These are phyloP conservation scores for Urtica urens DNA, from an alignment of 306 rosid species.

Conservation along the genomic window DNA sequence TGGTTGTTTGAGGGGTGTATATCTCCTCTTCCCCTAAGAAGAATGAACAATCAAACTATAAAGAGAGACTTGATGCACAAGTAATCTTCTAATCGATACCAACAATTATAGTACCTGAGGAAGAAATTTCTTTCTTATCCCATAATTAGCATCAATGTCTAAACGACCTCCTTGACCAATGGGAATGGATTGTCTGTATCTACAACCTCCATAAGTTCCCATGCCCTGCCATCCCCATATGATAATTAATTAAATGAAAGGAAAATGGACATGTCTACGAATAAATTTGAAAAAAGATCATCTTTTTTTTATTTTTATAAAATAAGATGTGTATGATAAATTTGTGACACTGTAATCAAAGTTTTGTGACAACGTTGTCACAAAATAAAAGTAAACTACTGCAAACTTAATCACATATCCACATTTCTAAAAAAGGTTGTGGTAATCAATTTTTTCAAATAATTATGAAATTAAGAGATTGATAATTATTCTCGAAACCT, in stretches of 20 bases:
- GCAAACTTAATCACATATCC: too few relatives aligned
- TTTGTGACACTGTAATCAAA: too few relatives aligned
- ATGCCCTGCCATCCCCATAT: too few relatives aligned
- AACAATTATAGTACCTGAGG: constrained; percentile 52
- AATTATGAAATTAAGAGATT: too few relatives aligned
- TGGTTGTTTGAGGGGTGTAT: constrained; percentile 52
- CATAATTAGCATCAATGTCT: constrained; percentile 58
- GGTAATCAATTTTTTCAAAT: too few relatives aligned
- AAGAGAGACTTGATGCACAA: too few relatives aligned
- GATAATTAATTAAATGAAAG: too few relatives aligned
- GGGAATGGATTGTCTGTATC: constrained; percentile 85
- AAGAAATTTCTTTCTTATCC: constrained; percentile 77
- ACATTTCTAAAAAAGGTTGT: too few relatives aligned
- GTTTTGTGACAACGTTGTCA: too few relatives aligned
- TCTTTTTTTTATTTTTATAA: not conserved
- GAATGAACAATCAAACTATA: constrained; percentile 10
- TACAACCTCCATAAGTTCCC: constrained; percentile 68
- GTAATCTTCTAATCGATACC: too few relatives aligned
- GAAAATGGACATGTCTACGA: too few relatives aligned
- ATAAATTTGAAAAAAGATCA: not conserved
- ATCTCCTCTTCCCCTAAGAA: constrained; percentile 66
- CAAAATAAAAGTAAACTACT: too few relatives aligned
- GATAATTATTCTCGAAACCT: constrained; percentile 36
- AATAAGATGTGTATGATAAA: not conserved
- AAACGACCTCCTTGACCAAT: constrained; percentile 55